Evolutionary conservation across 768 basidiomycete genomes (phyloP), one percentile per base, ranked within the genome.

Genomic region (Kwoniella heveanensis): DNA sequence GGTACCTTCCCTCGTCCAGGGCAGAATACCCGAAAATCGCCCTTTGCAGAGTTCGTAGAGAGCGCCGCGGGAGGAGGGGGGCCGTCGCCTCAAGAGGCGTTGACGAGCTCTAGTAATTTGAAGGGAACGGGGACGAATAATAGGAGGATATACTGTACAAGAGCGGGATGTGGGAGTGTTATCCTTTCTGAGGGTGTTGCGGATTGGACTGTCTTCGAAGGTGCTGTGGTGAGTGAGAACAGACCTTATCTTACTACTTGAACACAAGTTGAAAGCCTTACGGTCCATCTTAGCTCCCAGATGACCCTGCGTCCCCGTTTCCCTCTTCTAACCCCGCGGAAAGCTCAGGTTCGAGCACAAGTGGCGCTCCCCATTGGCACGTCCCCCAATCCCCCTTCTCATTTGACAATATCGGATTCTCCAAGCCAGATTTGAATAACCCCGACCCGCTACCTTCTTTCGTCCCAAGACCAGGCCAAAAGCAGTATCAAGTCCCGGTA

Each of bases 391-490:
- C 69, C 1, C 80, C 80, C 3, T 74, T 79, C 60, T 60, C 72
- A 2, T 81, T 81, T 50, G 80, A 81, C 22, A 81, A 81, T 58
- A 72, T 79, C 25, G 80, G 80, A n/a, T 81, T 79, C 67, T 77
- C 79, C 3, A 51, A 77, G 26, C 66, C 72, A 2, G 69, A 70
- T 25, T 17, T 57, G 0, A 27, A 27, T 19, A 53, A 50, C 36
- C 17, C 46, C 13, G 47, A 50, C 24, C 39, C 54, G 13, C 26
- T 63, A 44, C 61, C 61, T 15, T 4, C 44, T 7, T 49, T 26
- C 24, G 29, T 30, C 19, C 61, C 61, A 13, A 55, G 54, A 22
- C 30, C 46, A 21, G 30, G 32, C 46, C 19, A 47, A 25, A 54
- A 22, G 17, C 21, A 49, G 53, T 12, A 12, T 50, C 62, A 2